A percentile compares a stretch with the other conserved stretches of the same genome.
Conservation (phyloP, 1,139 yeast species). For the Groenewaldozyma sp. region DNA sequence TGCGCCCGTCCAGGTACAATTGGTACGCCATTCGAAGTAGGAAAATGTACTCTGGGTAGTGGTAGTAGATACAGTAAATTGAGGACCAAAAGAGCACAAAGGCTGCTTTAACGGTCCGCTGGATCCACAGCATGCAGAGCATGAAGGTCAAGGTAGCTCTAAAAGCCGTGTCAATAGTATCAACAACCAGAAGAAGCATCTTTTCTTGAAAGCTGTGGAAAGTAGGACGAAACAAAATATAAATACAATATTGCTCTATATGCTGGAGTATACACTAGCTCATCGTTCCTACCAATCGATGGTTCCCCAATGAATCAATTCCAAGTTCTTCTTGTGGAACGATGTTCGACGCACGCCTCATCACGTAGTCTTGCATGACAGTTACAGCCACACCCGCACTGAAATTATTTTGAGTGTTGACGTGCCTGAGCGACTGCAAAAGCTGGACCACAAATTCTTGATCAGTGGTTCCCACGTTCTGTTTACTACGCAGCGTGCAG, state of each 20-base stretch:
- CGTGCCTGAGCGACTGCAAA: constrained; percentile 35
- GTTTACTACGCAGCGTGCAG: constrained; percentile 13
- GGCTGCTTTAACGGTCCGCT: not conserved
- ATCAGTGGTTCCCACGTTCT: not conserved
- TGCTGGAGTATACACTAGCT: no score
- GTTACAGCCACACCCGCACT: constrained; percentile 39
- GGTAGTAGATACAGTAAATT: not conserved
- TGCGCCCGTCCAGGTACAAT: not conserved
- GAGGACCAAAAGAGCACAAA: not conserved
- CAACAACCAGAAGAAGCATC: no score
- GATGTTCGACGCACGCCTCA: not conserved
- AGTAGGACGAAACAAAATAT: no score
- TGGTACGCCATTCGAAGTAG: not conserved
- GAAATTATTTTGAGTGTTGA: constrained; percentile 21
- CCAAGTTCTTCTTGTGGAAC: not conserved
- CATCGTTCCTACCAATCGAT: no score
- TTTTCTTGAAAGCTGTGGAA: no score
- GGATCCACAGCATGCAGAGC: not conserved
- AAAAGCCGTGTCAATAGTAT: no score
- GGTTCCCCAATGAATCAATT: no score
- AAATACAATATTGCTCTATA: no score
- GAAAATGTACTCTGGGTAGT: not conserved
- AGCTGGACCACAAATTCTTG: constrained; percentile 13
- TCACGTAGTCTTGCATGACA: constrained; percentile 41
- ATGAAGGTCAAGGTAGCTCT: no score